Percentiles rank a stretch among this genome's conserved stretches.
These are phyloP conservation scores for Mikania micrantha DNA, from an alignment of 129 eudicot genomes.

Conservation along the genomic window DNA sequence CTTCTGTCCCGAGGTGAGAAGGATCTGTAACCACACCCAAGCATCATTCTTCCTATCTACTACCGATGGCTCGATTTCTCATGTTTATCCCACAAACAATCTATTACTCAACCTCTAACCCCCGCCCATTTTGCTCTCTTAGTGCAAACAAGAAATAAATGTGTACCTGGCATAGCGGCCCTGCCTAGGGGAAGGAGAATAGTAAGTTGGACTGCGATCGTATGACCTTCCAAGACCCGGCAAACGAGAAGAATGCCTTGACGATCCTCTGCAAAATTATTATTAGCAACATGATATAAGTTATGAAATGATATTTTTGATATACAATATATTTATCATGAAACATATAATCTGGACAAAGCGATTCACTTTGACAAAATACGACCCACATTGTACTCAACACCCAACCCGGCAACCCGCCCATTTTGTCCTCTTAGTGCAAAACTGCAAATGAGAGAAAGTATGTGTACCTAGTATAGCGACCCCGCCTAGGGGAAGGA, in stretches of 20 bases:
- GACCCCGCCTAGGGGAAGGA: conserved; percentile 48
- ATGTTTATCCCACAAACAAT: not conserved
- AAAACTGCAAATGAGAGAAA: not conserved
- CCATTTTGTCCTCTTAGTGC: not conserved
- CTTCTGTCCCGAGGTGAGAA: too few relatives aligned
- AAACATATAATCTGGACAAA: too few relatives aligned
- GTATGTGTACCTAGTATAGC: conserved; percentile 34
- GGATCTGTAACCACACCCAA: too few relatives aligned
- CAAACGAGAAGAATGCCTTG: conserved; percentile 40
- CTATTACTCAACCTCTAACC: not conserved
- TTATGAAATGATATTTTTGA: too few relatives aligned
- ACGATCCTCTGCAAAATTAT: conserved; percentile 45
- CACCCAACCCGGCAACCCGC: not conserved
- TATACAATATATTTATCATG: too few relatives aligned
- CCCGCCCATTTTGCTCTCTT: not conserved
- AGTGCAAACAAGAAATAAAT: not conserved
- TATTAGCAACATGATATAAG: too few relatives aligned
- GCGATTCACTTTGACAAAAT: too few relatives aligned
- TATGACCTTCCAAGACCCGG: conserved; percentile 40
- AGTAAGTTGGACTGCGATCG: conserved; percentile 48
- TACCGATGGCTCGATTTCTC: conserved; percentile 22
- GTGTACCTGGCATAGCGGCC: conserved; percentile 42
- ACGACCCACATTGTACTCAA: not conserved
- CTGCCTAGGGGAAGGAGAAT: conserved; percentile 55
- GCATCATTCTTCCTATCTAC: conserved; percentile 46